Evolutionary conservation across 192 early-diverging fungal genomes (phyloP), one percentile per base, ranked within the genome.

Genomic region (Entomortierella chlamydospora): DNA sequence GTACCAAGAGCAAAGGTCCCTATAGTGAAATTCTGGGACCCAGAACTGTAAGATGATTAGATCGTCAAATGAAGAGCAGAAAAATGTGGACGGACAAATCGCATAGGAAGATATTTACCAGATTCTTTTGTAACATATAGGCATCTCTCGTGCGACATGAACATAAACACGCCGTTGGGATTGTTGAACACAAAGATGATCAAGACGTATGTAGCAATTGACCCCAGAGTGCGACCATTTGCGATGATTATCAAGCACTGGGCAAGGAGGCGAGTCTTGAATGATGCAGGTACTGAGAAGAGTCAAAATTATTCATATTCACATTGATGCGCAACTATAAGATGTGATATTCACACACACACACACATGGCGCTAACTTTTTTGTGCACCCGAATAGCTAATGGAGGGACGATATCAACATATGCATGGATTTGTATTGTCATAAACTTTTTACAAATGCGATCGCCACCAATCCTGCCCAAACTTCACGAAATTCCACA

Each of bases 401-500:
- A 92, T 69, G 97, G 97, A 49, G 97, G 97, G 23, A 98, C 97
- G 0, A 83, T 98, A 58, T 95, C 94, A 41, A 93, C 94, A 8
- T 99, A 99, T 77, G 93, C 96, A 23, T 98, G 97, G 97, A 94
- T 92, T 3, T 95, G 94, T 73, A 92, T 98, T 87, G 87, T 92
- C 39, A 84, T 99, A 64, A 95, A 97, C 77, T 99, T 97, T 84
- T 81, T 99, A 25, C 97, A 99, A 81, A 92, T 88, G 83, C 91
- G 96, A 15, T 69, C 87, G 28, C 96, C 96, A 57, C 95, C 96
- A 0, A 94, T 99, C 68, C 81, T 99, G 23, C 97, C 97, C 1
- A 89, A 90, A 22, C 72, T 98, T 39, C 96, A 98, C 64, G 83
- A 90, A 39, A 51, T 83, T 2, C 81, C 83, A 4, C 81, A 82